phyloP scores from a whole-genome alignment of 345 rosid genomes.

The Lepidium sativum region DNA sequence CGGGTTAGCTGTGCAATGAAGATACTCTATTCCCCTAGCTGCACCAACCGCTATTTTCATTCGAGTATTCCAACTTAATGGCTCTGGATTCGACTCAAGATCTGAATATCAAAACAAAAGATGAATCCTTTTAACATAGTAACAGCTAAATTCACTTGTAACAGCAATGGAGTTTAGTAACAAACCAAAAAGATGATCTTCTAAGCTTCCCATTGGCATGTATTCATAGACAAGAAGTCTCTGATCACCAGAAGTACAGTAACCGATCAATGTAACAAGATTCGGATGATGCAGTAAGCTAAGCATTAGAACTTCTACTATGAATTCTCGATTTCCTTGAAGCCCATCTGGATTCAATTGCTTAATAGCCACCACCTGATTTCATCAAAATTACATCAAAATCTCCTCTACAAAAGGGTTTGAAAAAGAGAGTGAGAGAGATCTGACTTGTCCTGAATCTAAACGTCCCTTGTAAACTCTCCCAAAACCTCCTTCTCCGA shows the following conservation, averaged over 20 bases:
- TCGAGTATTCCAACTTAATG: slow-evolving; percentile 67
- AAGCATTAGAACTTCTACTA: slow-evolving; percentile 95
- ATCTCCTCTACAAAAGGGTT: background rate
- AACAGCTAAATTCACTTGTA: background rate
- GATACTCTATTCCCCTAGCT: slow-evolving; percentile 82
- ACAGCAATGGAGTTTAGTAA: background rate
- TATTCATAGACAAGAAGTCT: slow-evolving; percentile 91
- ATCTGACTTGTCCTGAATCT: slow-evolving; percentile 65
- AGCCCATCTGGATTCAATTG: slow-evolving; percentile 83
- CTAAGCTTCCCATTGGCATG: slow-evolving; percentile 93
- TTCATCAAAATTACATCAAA: slow-evolving; percentile 6
- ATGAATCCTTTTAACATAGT: background rate
- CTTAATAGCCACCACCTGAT: slow-evolving; percentile 85
- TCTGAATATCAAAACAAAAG: slow-evolving; percentile 31
- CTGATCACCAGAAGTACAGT: slow-evolving; percentile 93
- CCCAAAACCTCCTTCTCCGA: slow-evolving; percentile 97
- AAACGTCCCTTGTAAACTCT: slow-evolving; percentile 84
- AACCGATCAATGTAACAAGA: slow-evolving; percentile 85
- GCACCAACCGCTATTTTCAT: slow-evolving; percentile 89
- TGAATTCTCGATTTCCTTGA: slow-evolving; percentile 88
- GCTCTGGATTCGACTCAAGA: slow-evolving; percentile 41
- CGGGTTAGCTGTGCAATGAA: slow-evolving; percentile 85
- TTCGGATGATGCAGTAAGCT: slow-evolving; percentile 80
- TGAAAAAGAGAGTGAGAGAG: background rate
- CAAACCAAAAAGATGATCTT: slow-evolving; percentile 89